Conservation (phyloP, 176 grass and related monocot genomes). For the Chloris gayana region DNA sequence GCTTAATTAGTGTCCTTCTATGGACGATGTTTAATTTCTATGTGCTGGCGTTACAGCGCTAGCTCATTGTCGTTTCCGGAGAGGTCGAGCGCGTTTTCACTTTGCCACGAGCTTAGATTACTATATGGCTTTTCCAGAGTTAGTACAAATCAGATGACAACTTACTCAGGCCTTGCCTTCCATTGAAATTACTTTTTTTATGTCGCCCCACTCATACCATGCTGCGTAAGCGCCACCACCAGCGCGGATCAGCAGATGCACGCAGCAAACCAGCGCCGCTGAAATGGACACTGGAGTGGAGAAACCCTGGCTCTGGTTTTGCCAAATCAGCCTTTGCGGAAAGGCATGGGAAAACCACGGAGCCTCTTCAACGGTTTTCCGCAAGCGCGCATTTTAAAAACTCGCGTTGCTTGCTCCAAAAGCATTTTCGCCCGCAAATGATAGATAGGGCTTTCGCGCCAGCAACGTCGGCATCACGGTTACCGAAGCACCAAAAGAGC, state of each 20-base stretch:
- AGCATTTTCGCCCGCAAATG: not conserved
- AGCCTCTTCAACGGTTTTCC: conserved; percentile 36
- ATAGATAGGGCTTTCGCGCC: conserved; percentile 12
- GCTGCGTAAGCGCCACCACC: conserved; percentile 21
- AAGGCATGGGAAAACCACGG: conserved; percentile 39
- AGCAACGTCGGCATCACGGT: conserved; percentile 16
- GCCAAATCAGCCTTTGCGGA: conserved; percentile 19
- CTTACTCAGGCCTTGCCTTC: not conserved
- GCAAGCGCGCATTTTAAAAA: conserved; percentile 11
- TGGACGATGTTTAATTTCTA: not conserved
- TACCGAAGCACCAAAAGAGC: conserved; percentile 14
- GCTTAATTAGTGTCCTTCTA: not conserved
- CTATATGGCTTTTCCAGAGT: not conserved
- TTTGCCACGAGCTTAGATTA: not conserved
- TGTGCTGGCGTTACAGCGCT: not conserved
- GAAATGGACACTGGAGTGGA: not conserved
- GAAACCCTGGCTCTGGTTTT: not conserved
- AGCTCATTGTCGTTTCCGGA: not conserved
- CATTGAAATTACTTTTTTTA: not conserved
- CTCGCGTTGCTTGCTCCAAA: conserved; percentile 6
- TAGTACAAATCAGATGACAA: not conserved
- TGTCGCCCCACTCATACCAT: not conserved
- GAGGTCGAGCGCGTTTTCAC: not conserved
- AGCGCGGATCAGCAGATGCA: not conserved
- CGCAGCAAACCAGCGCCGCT: not conserved